phyloP scores from a whole-genome alignment of 345 rosid genomes.

The Isatis tinctoria region DNA sequence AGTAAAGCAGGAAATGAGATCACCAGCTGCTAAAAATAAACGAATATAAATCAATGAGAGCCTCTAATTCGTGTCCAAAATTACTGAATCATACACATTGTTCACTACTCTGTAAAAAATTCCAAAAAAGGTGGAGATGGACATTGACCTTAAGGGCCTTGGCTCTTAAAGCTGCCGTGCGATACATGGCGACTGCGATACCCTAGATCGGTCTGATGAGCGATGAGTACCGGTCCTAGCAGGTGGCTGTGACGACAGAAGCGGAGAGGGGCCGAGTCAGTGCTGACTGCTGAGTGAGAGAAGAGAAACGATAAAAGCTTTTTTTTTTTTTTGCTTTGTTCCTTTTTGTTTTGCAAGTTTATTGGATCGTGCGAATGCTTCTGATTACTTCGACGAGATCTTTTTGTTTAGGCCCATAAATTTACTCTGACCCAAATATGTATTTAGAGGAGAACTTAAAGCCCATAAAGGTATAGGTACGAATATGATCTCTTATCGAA shows the following conservation, averaged over 20 bases:
- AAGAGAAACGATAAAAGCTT: neutral
- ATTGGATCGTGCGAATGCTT: neutral
- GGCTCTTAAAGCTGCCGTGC: conserved; percentile 49
- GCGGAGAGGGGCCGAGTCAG: neutral
- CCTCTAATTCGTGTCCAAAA: neutral
- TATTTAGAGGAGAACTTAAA: neutral
- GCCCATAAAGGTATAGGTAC: no score
- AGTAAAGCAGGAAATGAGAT: neutral
- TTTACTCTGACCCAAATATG: neutral
- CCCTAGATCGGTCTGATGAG: conserved; percentile 19
- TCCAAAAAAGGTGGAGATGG: neutral
- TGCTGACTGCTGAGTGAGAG: neutral
- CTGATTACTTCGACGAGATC: neutral
- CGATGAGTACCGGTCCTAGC: conserved; percentile 7
- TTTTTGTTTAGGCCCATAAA: neutral
- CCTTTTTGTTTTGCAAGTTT: neutral
- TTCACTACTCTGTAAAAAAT: neutral
- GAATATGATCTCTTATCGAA: no score
- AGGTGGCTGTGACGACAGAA: neutral
- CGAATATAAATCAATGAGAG: conserved; percentile 9
- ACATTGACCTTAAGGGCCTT: conserved; percentile 48
- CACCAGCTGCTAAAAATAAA: neutral
- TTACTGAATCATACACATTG: neutral
- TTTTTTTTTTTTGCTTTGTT: no score
- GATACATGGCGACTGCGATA: conserved; percentile 41